Percentiles rank a stretch among this genome's conserved stretches.
phyloP scores from a whole-genome alignment of 345 rosid genomes.

The Bretschneidera sinensis region DNA sequence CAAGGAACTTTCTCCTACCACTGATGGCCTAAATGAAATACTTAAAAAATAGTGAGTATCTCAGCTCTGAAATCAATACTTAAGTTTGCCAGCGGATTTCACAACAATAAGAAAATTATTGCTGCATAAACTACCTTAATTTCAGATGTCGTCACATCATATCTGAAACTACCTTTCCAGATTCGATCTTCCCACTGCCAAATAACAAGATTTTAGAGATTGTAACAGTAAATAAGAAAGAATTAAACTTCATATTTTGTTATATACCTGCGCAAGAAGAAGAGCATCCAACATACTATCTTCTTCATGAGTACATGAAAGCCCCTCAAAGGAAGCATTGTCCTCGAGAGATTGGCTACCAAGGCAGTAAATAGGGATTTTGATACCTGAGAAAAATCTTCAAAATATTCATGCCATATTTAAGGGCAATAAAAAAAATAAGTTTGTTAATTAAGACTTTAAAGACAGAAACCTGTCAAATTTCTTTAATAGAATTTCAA shows the following conservation, averaged over 20 bases:
- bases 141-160: slow-evolving; percentile 29
- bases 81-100: not conserved
- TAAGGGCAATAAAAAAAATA: not conserved
- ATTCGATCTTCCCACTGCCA: slow-evolving; percentile 40
- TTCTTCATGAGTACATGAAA: slow-evolving; percentile 14
- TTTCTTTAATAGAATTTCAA: no score
- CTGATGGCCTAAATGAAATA: slow-evolving; percentile 22
- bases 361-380: slow-evolving; percentile 25
- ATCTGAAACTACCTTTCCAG: slow-evolving; percentile 26
- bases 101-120: not conserved
- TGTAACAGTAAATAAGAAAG: not conserved
- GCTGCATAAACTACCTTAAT: slow-evolving; percentile 26
- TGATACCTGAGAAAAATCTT: slow-evolving; percentile 16
- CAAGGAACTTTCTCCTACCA: slow-evolving; percentile 31
- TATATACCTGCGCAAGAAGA: slow-evolving; percentile 32
- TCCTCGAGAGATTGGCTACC: slow-evolving; percentile 21
- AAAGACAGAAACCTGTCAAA: not conserved
- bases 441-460: not conserved
- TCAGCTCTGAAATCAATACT: not conserved
- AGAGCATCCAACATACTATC: slow-evolving; percentile 30
- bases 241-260: not conserved
- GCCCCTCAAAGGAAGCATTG: slow-evolving; percentile 9
- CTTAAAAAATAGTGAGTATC: slow-evolving; percentile 2
- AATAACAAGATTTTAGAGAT: slow-evolving; percentile 4
- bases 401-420: slow-evolving; percentile 4